These are phyloP conservation scores for Entoloma clypeatum DNA, from an alignment of 1,284 basidiomycete species.

Conservation along the genomic window DNA sequence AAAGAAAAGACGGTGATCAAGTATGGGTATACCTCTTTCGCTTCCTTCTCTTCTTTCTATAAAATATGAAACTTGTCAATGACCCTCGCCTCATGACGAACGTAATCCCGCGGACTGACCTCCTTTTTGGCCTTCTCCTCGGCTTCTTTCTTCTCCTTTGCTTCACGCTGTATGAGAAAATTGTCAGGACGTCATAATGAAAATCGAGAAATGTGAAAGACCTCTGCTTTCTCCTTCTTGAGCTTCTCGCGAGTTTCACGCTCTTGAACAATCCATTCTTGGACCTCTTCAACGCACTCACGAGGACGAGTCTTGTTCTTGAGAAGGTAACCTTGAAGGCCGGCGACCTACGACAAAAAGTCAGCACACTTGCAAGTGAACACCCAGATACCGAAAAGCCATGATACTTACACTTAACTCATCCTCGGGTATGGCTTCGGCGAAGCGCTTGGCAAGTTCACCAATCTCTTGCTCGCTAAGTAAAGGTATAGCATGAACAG, in stretches of 20 bases:
- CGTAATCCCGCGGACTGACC: conserved; percentile 28
- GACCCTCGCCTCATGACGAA: conserved; percentile 2
- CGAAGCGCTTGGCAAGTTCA: conserved; percentile 72
- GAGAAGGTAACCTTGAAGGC: conserved; percentile 78
- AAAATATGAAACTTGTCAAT: not conserved
- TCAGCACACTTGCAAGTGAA: not conserved
- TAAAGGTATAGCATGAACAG: conserved; percentile 57
- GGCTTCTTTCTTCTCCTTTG: conserved; percentile 69
- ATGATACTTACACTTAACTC: conserved; percentile 67
- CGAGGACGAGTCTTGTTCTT: conserved; percentile 81
- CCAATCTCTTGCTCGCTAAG: conserved; percentile 70
- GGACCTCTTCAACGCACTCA: conserved; percentile 77
- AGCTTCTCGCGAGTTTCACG: conserved; percentile 77
- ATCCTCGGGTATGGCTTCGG: conserved; percentile 72
- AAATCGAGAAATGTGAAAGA: conserved; percentile 18
- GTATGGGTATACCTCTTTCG: conserved; percentile 31
- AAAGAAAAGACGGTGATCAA: conserved; percentile 1
- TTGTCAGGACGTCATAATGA: conserved; percentile 12
- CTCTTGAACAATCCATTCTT: conserved; percentile 70
- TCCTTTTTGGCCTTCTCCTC: conserved; percentile 58
- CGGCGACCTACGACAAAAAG: conserved; percentile 56
- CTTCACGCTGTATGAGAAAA: conserved; percentile 52
- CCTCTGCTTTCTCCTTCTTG: conserved; percentile 84
- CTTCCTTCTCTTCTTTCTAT: conserved; percentile 33
- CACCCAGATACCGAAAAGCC: not conserved